Evolutionary conservation across 352 stramenopile genomes (phyloP).

Genomic region (Globisporangium apiculatum): DNA sequence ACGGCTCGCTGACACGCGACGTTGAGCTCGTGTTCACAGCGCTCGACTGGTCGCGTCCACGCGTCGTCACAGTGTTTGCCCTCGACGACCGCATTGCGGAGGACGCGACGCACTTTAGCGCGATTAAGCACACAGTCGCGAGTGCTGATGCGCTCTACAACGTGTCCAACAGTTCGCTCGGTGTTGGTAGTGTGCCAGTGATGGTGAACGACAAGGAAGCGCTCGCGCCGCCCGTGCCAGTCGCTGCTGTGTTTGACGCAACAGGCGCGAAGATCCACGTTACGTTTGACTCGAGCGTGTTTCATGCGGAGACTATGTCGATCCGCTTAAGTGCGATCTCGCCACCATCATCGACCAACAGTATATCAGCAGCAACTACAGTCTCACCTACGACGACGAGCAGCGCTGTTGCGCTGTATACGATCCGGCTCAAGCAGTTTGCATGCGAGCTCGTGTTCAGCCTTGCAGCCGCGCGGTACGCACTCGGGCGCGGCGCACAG

Average conservation of each 20-base stretch:
- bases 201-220: constrained; percentile 60
- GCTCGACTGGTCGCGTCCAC: constrained; percentile 44
- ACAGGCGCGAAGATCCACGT: constrained; percentile 48
- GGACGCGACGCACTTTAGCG: constrained; percentile 46
- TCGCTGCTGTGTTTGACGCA: constrained; percentile 39
- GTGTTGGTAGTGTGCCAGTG: constrained; percentile 31
- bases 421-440: constrained; percentile 37
- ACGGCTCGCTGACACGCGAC: constrained; percentile 7
- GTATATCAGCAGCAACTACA: neutral
- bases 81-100: constrained; percentile 59
- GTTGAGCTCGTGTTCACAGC: constrained; percentile 54
- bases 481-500: constrained; percentile 23
- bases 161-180: constrained; percentile 41
- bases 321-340: constrained; percentile 7
- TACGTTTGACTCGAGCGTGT: constrained; percentile 59
- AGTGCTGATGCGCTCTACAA: constrained; percentile 62
- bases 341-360: neutral
- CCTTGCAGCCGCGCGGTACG: constrained; percentile 22
- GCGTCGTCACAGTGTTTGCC: constrained; percentile 42
- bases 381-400: neutral
- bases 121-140: constrained; percentile 28
- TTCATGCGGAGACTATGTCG: constrained; percentile 55
- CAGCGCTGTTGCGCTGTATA: constrained; percentile 7
- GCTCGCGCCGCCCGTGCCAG: constrained; percentile 45
- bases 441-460: constrained; percentile 41